phyloP scores from a whole-genome alignment of 2,329 filamentous ascomycete genomes.

The Mycosphaerella sp. region DNA sequence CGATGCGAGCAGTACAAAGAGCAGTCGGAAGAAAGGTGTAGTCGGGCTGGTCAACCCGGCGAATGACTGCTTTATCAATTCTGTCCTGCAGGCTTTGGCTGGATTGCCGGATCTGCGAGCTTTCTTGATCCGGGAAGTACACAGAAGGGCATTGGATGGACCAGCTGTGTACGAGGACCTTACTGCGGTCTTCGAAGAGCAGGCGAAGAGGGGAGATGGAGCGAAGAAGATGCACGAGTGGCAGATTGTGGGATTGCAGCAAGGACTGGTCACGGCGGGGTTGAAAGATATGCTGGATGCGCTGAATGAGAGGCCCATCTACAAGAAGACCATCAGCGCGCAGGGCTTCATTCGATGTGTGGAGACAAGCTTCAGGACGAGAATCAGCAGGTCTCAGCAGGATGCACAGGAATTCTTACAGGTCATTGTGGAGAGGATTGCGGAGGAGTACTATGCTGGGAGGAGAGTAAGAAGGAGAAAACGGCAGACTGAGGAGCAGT shows the following conservation, averaged over 20 bases:
- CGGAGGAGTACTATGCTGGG: conserved; percentile 89
- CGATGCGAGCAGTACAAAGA: conserved; percentile 50
- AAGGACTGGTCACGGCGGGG: conserved; percentile 74
- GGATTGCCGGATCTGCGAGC: conserved; percentile 81
- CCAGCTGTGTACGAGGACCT: conserved; percentile 65
- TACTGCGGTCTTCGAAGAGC: conserved; percentile 47
- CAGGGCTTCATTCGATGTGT: conserved; percentile 75
- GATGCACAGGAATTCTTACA: conserved; percentile 97
- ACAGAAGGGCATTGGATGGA: conserved; percentile 74
- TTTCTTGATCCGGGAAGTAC: conserved; percentile 87
- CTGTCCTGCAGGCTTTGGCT: conserved; percentile 85
- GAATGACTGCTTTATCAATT: conserved; percentile 83
- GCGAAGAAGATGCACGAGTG: conserved; percentile 37
- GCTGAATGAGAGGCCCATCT: conserved; percentile 87
- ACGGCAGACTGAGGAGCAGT: conserved; percentile 21
- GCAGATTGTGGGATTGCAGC: conserved; percentile 59
- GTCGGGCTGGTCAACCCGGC: conserved; percentile 85
- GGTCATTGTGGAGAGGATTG: conserved; percentile 82
- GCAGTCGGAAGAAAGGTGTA: conserved; percentile 71
- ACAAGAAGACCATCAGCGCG: conserved; percentile 88
- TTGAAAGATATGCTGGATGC: conserved; percentile 89
- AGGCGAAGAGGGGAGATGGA: conserved; percentile 53
- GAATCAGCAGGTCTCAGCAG: conserved; percentile 90
- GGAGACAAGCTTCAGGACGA: conserved; percentile 79
- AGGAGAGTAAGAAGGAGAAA: conserved; percentile 62